Evolutionary conservation across 768 basidiomycete species (phyloP), one percentile per base, ranked within the genome.

Genomic region (Xerocomus spinulosus): DNA sequence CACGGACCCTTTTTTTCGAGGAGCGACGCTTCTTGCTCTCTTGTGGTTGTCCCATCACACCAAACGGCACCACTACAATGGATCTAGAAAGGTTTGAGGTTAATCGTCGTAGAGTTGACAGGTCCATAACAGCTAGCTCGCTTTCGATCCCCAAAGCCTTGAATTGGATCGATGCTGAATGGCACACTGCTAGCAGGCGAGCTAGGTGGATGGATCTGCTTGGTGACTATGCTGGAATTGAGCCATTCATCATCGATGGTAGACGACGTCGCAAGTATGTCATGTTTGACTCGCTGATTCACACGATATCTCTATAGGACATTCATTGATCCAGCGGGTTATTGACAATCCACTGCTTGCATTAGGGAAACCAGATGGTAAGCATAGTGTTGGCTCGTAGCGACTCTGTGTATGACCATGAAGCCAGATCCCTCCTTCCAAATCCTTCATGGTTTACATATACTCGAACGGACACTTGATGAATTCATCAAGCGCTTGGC

Each of bases 191-290:
- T 23, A 66, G 63, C 57, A 65, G 70, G 48, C 50, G 58, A 23
- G 73, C 71, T 12, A 59, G 78, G 48, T 79, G 77, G 79, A 85
- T 86, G 83, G 84, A 86, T 60, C 69, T 86, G 9, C 64, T 86
- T 24, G 82, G 83, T 4, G 85, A 84, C 57, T 86, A 84, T 60
- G 83, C 80, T 18, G 85, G 85, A 2, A 73, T 59, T 29, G 85
- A 87, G 57, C 72, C 73, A 14, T 87, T 87, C 56, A 56, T 85
- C 33, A 69, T 87, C 48, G 82, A 85, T 61, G 83, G 83, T 79
- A 59, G 15, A 23, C 30, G 59, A 53, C 34, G 1, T 44, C 26
- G 17, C 29, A 36, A 17, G 18, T 21, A n/a, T 33, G 23, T 21
- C 12, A 35, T 30, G 2, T 15, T 44, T 36, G 10, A 38, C 38